A percentile compares a stretch with the other conserved stretches of the same genome.
phyloP scores from a whole-genome alignment of 306 rosid genomes.

The Styphnolobium japonicum region DNA sequence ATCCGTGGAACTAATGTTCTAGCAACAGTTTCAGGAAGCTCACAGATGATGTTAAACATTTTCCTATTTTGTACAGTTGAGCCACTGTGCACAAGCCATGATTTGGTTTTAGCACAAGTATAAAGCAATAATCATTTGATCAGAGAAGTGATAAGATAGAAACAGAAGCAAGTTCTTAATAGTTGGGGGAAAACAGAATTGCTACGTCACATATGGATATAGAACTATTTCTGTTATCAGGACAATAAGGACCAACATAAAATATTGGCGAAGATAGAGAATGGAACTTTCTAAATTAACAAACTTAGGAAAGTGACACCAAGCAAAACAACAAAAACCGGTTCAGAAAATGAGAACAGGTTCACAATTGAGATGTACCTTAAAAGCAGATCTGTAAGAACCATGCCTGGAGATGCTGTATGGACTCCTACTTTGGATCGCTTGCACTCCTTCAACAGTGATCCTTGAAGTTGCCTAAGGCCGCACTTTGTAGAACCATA shows the following conservation, averaged over 20 bases:
- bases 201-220: neutral
- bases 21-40: constrained; percentile 97
- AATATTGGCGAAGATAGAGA: neutral
- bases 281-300: neutral
- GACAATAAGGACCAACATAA: neutral
- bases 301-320: neutral
- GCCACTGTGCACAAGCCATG: constrained; percentile 59
- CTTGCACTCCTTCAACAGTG: constrained; percentile 79
- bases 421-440: constrained; percentile 86
- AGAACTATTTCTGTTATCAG: no score
- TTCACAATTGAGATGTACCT: constrained; percentile 46
- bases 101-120: constrained; percentile 6
- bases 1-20: constrained; percentile 92
- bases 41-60: constrained; percentile 89
- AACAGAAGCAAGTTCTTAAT: no score
- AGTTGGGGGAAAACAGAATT: neutral
- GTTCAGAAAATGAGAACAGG: neutral
- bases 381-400: constrained; percentile 85
- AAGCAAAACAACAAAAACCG: neutral
- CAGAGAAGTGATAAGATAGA: neutral
- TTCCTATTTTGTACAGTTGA: constrained; percentile 76
- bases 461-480: constrained; percentile 87
- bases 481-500: constrained; percentile 97
- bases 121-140: neutral
- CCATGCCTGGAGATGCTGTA: constrained; percentile 98